phyloP scores from a whole-genome alignment of 2,329 filamentous ascomycete species.

The Aspergillus ochraceoroseus region DNA sequence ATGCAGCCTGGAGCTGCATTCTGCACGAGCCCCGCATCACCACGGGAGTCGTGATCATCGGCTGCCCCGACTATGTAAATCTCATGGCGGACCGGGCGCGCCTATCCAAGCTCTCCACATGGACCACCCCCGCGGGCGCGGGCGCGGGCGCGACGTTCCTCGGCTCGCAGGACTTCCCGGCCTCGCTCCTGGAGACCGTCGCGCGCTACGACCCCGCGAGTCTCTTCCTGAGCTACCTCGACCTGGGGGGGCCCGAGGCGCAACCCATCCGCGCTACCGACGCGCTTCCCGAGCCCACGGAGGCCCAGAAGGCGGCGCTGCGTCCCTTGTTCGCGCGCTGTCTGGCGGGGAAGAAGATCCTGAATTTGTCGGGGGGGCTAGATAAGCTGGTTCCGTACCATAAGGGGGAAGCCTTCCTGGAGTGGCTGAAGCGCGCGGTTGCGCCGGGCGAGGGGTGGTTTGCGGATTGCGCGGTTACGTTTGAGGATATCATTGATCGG shows the following conservation, averaged over 20 bases:
- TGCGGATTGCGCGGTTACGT: conserved; percentile 47
- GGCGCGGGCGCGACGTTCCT: conserved; percentile 61
- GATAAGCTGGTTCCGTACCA: conserved; percentile 60
- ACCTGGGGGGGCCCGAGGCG: conserved; percentile 18
- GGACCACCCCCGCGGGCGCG: conserved; percentile 51
- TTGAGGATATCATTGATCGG: conserved; percentile 56
- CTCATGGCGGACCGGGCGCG: conserved; percentile 76
- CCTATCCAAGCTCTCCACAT: conserved; percentile 58
- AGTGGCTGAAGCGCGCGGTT: conserved; percentile 50
- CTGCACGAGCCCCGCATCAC: conserved; percentile 72
- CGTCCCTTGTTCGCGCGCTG: conserved; percentile 41
- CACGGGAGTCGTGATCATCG: conserved; percentile 75
- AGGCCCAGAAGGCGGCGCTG: conserved; percentile 43
- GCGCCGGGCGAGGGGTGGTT: conserved; percentile 45
- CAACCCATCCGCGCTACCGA: conserved; percentile 29
- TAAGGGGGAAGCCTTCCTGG: conserved; percentile 53
- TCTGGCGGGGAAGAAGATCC: conserved; percentile 50
- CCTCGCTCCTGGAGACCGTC: conserved; percentile 59
- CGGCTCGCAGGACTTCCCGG: conserved; percentile 72
- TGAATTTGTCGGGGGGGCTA: conserved; percentile 51
- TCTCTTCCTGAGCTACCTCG: conserved; percentile 58
- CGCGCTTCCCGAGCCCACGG: conserved; percentile 36
- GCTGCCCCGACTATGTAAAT: conserved; percentile 80
- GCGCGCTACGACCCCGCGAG: conserved; percentile 68
- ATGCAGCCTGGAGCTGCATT: conserved; percentile 78